Conservation (phyloP, 1,284 basidiomycete genomes). For the Cystobasidium sp. region DNA sequence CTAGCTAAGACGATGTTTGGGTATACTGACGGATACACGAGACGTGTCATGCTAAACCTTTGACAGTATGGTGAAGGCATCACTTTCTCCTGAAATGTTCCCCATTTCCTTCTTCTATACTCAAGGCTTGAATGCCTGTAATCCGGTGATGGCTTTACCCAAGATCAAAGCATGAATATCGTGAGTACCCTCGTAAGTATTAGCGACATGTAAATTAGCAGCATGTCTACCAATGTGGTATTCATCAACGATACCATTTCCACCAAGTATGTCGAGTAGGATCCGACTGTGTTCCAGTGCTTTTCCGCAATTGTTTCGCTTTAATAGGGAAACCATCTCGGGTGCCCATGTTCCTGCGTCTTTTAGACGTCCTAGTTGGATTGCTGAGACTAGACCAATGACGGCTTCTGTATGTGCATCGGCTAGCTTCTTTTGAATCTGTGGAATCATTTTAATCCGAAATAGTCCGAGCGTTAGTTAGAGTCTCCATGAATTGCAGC, state of each 20-base stretch:
- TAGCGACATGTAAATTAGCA: slow-evolving; percentile 86
- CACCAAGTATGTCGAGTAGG: slow-evolving; percentile 85
- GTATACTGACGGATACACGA: no score
- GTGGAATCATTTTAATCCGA: not conserved
- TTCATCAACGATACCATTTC: slow-evolving; percentile 89
- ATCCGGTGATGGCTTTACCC: slow-evolving; percentile 86
- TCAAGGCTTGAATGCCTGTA: slow-evolving; percentile 69
- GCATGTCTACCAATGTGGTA: slow-evolving; percentile 90
- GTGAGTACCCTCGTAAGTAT: slow-evolving; percentile 74
- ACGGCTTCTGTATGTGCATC: slow-evolving; percentile 86
- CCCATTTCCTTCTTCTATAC: not conserved
- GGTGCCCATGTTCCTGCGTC: slow-evolving; percentile 73
- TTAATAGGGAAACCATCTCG: slow-evolving; percentile 93
- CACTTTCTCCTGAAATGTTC: no score
- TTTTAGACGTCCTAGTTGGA: slow-evolving; percentile 85
- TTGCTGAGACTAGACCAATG: slow-evolving; percentile 58
- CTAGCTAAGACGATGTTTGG: no score
- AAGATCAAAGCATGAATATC: slow-evolving; percentile 69
- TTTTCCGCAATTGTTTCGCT: slow-evolving; percentile 95
- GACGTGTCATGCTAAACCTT: no score
- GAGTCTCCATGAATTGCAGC: not conserved
- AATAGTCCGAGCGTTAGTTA: not conserved
- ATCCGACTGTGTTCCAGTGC: slow-evolving; percentile 78
- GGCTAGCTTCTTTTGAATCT: slow-evolving; percentile 91
- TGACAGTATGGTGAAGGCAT: no score